These are phyloP conservation scores for Hyphopichia burtonii DNA, from an alignment of 1,139 yeast genomes.

Conservation along the genomic window DNA sequence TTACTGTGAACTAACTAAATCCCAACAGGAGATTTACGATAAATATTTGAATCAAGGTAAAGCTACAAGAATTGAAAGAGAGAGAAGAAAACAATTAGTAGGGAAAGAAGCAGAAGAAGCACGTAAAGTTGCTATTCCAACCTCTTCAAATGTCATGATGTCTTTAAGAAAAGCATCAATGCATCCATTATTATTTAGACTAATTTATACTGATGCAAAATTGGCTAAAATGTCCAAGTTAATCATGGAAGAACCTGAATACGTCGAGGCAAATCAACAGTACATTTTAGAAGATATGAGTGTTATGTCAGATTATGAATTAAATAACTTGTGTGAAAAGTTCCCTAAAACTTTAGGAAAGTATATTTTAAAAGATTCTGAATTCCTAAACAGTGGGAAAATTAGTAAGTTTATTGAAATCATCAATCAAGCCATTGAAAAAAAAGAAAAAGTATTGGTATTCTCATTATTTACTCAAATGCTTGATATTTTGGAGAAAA, in stretches of 20 bases:
- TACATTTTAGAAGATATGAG: conserved; percentile 91
- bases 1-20: conserved; percentile 58
- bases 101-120: conserved; percentile 39
- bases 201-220: conserved; percentile 51
- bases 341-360: conserved; percentile 65
- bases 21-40: conserved; percentile 63
- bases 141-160: conserved; percentile 63
- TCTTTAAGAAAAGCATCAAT: conserved; percentile 69
- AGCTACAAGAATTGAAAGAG: conserved; percentile 48
- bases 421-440: conserved; percentile 55
- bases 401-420: conserved; percentile 55
- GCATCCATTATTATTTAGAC: conserved; percentile 73
- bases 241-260: conserved; percentile 80
- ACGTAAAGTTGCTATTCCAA: conserved; percentile 33
- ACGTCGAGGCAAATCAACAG: conserved; percentile 67
- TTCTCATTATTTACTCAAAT: conserved; percentile 93
- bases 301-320: conserved; percentile 92
- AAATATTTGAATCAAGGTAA: conserved; percentile 50
- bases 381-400: conserved; percentile 79
- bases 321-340: conserved; percentile 68
- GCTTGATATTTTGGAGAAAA: conserved; percentile 80
- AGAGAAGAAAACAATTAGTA: conserved; percentile 43
- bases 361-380: conserved; percentile 53
- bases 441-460: conserved; percentile 72
- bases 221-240: conserved; percentile 68